Evolutionary conservation across 2,329 filamentous ascomycete genomes (phyloP), one percentile per base, ranked within the genome.

Genomic region (Fusarium foetens): DNA sequence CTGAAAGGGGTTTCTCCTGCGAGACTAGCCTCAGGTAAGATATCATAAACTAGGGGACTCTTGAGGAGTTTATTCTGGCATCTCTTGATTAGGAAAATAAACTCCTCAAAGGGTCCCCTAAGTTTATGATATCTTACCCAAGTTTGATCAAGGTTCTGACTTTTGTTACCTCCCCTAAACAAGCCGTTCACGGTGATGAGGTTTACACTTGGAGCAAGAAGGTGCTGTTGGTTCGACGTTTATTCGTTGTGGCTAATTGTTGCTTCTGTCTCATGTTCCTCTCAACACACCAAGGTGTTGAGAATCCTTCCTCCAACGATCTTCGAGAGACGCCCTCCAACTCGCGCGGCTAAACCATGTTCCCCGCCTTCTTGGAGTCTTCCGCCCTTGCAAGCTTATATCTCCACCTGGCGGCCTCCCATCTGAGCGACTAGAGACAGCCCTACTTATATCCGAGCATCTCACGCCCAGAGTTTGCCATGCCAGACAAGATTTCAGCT

Each of bases 341-440:
- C 58, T 68, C 51, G 46, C 11, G 29, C 35, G 58, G 41, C 31
- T 69, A 58, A 31, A 35, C 42, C 63, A 62, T 62, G 36, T 48
- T 45, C 62, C 70, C 45, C 46, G 52, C 67, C 58, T 63, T 35
- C 55, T 43, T 21, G 46, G 41, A 53, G 39, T 55, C 33, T 25
- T 23, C 11, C 23, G 54, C 33, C 59, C 38, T 66, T 71, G 42
- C 17, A 58, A 55, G 33, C 33, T 41, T 41, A 48, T 19, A 43
- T 63, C 58, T 72, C 70, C 42, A 59, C 70, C 57, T 35, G 46
- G 54, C 60, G 70, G 70, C 70, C 70, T 72, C 70, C 53, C 53
- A 58, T 55, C 46, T 41, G 46, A 51, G 31, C 53, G 25, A 64
- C 54, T 46, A 38, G 51, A 64, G 48, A 49, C 19, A 52, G n/a